Percentiles rank a stretch among this genome's conserved stretches.
Conservation (phyloP, 768 basidiomycete genomes). For the Boletus vermiculosoides region DNA sequence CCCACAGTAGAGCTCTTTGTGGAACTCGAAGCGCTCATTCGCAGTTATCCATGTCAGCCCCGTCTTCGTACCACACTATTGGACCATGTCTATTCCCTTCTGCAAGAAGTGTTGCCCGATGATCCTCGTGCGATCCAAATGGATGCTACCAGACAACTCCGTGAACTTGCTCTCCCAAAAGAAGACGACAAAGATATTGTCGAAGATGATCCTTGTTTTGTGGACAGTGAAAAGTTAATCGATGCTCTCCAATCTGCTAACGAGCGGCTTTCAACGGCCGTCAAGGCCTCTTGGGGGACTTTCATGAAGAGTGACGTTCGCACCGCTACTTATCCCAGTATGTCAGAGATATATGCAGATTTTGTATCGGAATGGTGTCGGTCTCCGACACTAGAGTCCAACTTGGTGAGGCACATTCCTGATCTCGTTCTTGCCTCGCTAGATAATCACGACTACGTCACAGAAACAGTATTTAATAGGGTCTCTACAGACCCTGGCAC, state of each 20-base stretch:
- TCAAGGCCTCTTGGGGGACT: slow-evolving; percentile 28
- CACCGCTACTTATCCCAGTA: slow-evolving; percentile 30
- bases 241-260: slow-evolving; percentile 33
- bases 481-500: slow-evolving; percentile 41
- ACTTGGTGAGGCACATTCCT: slow-evolving; percentile 29
- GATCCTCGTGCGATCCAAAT: slow-evolving; percentile 40
- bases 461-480: slow-evolving; percentile 57
- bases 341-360: slow-evolving; percentile 36
- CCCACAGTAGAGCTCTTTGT: slow-evolving; percentile 42
- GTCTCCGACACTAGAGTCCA: slow-evolving; percentile 27
- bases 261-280: slow-evolving; percentile 28
- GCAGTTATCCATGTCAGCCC: slow-evolving; percentile 41
- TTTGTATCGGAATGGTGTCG: slow-evolving; percentile 52
- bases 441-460: background rate
- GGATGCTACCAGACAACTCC: slow-evolving; percentile 38
- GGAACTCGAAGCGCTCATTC: slow-evolving; percentile 42
- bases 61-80: slow-evolving; percentile 41
- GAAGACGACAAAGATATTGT: slow-evolving; percentile 10
- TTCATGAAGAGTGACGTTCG: slow-evolving; percentile 11
- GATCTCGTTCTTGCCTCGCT: background rate
- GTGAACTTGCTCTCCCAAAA: slow-evolving; percentile 29
- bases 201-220: slow-evolving; percentile 5
- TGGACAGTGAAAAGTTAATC: slow-evolving; percentile 24
- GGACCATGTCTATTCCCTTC: slow-evolving; percentile 42
- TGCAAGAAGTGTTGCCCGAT: slow-evolving; percentile 37